phyloP scores from a whole-genome alignment of 2,329 filamentous ascomycete genomes.

The Drechmeria coniospora region DNA sequence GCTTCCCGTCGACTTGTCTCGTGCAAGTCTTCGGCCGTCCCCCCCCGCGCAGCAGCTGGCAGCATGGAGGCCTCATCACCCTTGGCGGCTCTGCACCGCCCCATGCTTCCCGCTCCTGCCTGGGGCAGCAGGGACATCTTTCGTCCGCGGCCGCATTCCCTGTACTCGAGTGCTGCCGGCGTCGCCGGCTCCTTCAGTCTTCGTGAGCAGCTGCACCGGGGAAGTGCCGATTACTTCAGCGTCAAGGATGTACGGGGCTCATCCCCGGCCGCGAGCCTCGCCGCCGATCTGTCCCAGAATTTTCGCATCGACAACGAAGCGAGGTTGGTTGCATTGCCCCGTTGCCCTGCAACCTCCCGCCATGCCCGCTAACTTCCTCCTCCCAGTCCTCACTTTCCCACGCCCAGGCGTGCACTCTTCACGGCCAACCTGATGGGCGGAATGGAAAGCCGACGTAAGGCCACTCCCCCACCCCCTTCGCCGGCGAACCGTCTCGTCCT shows the following conservation, averaged over 20 bases:
- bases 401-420: slow-evolving; percentile 25
- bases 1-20: background rate
- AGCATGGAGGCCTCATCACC: slow-evolving; percentile 89
- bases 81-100: slow-evolving; percentile 78
- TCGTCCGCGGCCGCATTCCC: slow-evolving; percentile 30
- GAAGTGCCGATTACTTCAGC: slow-evolving; percentile 64
- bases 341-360: background rate
- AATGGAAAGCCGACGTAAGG: slow-evolving; percentile 20
- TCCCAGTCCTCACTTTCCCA: slow-evolving; percentile 24
- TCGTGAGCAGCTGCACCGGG: slow-evolving; percentile 52
- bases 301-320: slow-evolving; percentile 75
- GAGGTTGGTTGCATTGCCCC: slow-evolving; percentile 45
- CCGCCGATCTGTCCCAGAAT: slow-evolving; percentile 90
- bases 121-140: slow-evolving; percentile 43
- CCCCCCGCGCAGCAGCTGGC: slow-evolving; percentile 22
- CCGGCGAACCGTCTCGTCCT: slow-evolving; percentile 5
- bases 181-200: slow-evolving; percentile 60
- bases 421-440: slow-evolving; percentile 22
- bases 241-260: slow-evolving; percentile 65
- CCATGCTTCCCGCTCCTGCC: slow-evolving; percentile 41
- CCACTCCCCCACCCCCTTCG: background rate
- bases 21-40: slow-evolving; percentile 2
- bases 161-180: slow-evolving; percentile 38
- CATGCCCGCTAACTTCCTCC: background rate
- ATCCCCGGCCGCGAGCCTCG: slow-evolving; percentile 80